A percentile compares a stretch with the other conserved stretches of the same genome.
Evolutionary conservation across 148 eudicot genomes (phyloP).

Genomic region (Gaultheria prostrata): DNA sequence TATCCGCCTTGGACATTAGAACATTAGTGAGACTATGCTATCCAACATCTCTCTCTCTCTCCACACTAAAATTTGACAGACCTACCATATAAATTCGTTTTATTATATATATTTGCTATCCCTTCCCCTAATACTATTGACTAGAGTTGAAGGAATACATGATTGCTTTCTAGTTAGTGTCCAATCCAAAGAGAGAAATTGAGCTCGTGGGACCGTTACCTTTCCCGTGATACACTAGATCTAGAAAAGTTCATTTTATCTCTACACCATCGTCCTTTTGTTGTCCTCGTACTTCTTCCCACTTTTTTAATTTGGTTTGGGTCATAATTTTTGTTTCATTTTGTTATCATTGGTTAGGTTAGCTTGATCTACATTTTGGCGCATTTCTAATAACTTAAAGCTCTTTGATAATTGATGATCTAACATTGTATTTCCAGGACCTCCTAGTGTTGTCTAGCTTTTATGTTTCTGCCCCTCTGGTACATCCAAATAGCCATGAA

Average conservation of each 20-base stretch:
- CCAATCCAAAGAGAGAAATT: neutral
- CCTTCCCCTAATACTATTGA: too few species aligned
- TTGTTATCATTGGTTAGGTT: neutral
- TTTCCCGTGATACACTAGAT: neutral
- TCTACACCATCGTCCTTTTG: neutral
- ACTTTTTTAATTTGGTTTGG: neutral
- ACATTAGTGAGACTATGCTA: too few species aligned
- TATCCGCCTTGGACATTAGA: too few species aligned
- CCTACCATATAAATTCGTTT: neutral
- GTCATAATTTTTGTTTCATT: neutral
- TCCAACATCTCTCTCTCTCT: too few species aligned
- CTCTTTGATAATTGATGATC: neutral
- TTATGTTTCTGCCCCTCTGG: neutral
- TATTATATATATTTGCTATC: neutral
- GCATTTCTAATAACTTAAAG: neutral
- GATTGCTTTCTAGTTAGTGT: neutral
- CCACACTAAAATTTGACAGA: too few species aligned
- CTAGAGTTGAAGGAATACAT: neutral
- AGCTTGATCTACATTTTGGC: neutral
- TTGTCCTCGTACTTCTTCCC: neutral
- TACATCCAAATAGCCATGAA: neutral
- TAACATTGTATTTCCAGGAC: neutral
- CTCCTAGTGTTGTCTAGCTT: neutral
- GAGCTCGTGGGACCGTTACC: neutral
- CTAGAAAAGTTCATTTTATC: neutral